Evolutionary conservation across 805 yeast genomes (phyloP).

Genomic region (Metschnikowia lunata): DNA sequence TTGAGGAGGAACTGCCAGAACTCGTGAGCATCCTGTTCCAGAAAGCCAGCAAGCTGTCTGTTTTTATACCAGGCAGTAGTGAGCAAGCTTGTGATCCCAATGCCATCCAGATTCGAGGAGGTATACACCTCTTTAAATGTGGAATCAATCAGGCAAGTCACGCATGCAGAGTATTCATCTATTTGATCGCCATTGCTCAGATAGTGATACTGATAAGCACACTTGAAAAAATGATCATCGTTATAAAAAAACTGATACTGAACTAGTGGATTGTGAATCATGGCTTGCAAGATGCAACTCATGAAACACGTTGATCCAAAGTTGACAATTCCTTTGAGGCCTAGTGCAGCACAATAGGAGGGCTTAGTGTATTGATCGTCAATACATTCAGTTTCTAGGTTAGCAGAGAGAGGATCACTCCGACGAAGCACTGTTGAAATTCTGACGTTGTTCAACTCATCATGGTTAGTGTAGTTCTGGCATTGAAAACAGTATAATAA

Average conservation of each 20-base stretch:
- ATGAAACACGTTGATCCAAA: constrained; percentile 98
- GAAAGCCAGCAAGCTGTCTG: constrained; percentile 85
- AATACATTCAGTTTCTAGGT: background rate
- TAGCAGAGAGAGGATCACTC: background rate
- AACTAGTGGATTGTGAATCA: constrained; percentile 86
- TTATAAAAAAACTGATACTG: constrained; percentile 67
- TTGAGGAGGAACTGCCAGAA: constrained; percentile 89
- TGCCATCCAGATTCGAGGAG: constrained; percentile 56
- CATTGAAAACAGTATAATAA: constrained; percentile 78
- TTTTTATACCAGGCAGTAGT: constrained; percentile 87
- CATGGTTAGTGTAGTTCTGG: constrained; percentile 63
- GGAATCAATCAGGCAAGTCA: constrained; percentile 81
- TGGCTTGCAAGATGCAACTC: constrained; percentile 85
- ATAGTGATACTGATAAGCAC: constrained; percentile 34
- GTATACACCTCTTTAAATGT: constrained; percentile 75
- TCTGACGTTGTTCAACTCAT: constrained; percentile 51
- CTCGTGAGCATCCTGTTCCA: constrained; percentile 98
- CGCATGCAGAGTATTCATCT: constrained; percentile 47
- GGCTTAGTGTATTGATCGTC: constrained; percentile 33
- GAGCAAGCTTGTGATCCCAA: constrained; percentile 75
- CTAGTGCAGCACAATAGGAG: constrained; percentile 57
- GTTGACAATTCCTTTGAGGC: constrained; percentile 82
- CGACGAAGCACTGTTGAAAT: constrained; percentile 11
- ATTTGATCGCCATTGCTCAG: constrained; percentile 15
- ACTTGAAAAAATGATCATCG: constrained; percentile 61